phyloP scores from a whole-genome alignment of 2,329 filamentous ascomycete species.

The Dothideomycetidae sp. region DNA sequence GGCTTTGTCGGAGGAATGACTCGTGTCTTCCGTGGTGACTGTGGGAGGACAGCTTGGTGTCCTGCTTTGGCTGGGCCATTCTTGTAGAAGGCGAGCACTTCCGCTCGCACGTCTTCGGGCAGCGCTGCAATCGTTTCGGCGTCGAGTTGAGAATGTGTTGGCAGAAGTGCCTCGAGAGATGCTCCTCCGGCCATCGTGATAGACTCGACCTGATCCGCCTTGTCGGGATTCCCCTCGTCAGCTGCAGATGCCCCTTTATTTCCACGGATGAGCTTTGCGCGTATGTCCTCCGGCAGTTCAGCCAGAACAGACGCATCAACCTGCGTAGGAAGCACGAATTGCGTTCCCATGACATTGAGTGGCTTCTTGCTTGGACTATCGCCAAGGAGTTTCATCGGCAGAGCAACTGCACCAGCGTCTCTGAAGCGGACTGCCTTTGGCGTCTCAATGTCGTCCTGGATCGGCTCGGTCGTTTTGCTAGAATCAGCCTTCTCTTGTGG shows the following conservation, averaged over 20 bases:
- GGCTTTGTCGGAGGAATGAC: constrained; percentile 38
- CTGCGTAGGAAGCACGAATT: constrained; percentile 80
- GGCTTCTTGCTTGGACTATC: constrained; percentile 46
- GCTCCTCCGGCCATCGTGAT: constrained; percentile 16
- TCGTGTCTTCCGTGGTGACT: constrained; percentile 44
- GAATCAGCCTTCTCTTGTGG: constrained; percentile 18
- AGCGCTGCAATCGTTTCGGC: constrained; percentile 69
- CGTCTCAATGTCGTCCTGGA: constrained; percentile 33
- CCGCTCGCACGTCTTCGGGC: constrained; percentile 71
- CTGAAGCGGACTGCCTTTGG: constrained; percentile 20
- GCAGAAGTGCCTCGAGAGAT: constrained; percentile 27
- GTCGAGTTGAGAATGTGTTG: constrained; percentile 65
- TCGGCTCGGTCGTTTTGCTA: constrained; percentile 25
- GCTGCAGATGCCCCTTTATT: constrained; percentile 15
- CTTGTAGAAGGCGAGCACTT: constrained; percentile 61
- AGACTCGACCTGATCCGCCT: constrained; percentile 1
- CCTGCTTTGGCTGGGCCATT: constrained; percentile 17
- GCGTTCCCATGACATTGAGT: constrained; percentile 70
- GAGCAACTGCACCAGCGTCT: constrained; percentile 21
- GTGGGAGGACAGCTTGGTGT: constrained; percentile 24
- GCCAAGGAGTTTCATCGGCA: constrained; percentile 24
- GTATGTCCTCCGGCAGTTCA: constrained; percentile 72
- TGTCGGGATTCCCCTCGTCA: constrained; percentile 3
- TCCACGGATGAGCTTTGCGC: constrained; percentile 56
- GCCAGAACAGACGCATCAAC: constrained; percentile 69